Base-by-base conservation (phyloP, 306 rosid species). In the Sphenostylis stenocarpa region DNA sequence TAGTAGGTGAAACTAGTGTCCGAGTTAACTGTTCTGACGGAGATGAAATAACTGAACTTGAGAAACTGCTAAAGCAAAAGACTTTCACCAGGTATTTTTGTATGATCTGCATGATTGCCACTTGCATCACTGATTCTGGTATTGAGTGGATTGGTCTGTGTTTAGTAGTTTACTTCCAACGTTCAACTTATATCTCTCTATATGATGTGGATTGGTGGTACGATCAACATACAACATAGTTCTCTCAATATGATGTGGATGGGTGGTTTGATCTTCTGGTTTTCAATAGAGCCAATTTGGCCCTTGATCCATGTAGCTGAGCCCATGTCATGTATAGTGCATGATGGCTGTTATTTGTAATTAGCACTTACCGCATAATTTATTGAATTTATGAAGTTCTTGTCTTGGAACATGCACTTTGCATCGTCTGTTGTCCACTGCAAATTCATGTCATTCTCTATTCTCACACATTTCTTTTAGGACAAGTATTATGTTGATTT, bases 51-150 rank as follows among this genome's bases (percentile, higher is more conserved):
- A 77, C 86, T 41, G 94, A 88, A 67, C 94, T 92, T 60, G 97
- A 96, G 87, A 84, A 91, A 65, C 80, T 96, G 56, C 76, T 96
- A 60, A 85, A 84, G 83, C 90, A 91, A 77, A 93, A 96, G 77
- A 91, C 98, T 47, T 93, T 91, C 77, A 85, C 96, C 69, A 96
- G 97, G 99, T 83, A 84, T 79, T 53, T 75, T 77, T 66, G 9
- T 70, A 38, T 70, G 33, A 63, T 38, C n/a, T 81, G 68, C 49
- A 38, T 64, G 28, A 63, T n/a, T 63, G 4, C 44, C 12, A 20
- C 82, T 19, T 76, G 75, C 62, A 61, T 47, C 62, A 19, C 64
- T 73, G 62, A 39, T 73, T 84, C 76, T 60, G 49, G 43, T 77
- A 48, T 26, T 53, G 45, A 15, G 61, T 45, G 45, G 52, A 5